Percentiles rank a stretch among this genome's conserved stretches.
Evolutionary conservation across 2,329 filamentous ascomycete species (phyloP).

Genomic region (Nannizzia gypsea): DNA sequence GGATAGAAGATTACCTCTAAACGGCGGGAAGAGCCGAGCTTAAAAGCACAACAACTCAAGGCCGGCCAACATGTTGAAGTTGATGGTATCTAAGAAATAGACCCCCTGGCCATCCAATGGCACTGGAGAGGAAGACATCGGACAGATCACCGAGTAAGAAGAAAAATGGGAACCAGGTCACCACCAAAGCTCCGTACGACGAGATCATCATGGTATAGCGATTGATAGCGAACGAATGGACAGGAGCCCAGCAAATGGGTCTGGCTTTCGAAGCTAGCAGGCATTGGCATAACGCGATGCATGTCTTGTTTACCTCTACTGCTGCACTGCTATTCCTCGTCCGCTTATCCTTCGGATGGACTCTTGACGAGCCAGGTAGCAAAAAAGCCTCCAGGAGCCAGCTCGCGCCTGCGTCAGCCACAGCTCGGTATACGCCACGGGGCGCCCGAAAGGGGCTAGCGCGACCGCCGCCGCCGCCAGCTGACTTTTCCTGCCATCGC

Average conservation of each 20-base stretch:
- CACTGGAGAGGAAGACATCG: conserved; percentile 2
- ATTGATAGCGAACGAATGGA: not conserved
- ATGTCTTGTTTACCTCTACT: not conserved
- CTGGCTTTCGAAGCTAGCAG: not conserved
- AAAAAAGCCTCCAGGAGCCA: not conserved
- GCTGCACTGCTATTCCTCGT: not conserved
- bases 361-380: not conserved
- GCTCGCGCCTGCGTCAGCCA: conserved; percentile 6
- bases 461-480: conserved; percentile 2
- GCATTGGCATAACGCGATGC: conserved; percentile 1
- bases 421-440: not conserved
- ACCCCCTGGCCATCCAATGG: conserved; percentile 2
- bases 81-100: conserved; percentile 1
- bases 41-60: not conserved
- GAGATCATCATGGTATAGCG: conserved; percentile 3
- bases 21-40: conserved; percentile 7
- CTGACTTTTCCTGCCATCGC: not conserved
- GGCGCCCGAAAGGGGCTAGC: conserved; percentile 7
- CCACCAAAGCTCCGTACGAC: conserved; percentile 6
- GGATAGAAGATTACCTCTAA: conserved; percentile 4
- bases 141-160: conserved; percentile 2
- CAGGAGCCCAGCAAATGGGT: not conserved
- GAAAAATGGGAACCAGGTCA: not conserved
- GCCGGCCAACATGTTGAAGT: not conserved
- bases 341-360: not conserved